These are phyloP conservation scores for Mucor racemosus DNA, from an alignment of 371 early-diverging fungal species.

Conservation along the genomic window DNA sequence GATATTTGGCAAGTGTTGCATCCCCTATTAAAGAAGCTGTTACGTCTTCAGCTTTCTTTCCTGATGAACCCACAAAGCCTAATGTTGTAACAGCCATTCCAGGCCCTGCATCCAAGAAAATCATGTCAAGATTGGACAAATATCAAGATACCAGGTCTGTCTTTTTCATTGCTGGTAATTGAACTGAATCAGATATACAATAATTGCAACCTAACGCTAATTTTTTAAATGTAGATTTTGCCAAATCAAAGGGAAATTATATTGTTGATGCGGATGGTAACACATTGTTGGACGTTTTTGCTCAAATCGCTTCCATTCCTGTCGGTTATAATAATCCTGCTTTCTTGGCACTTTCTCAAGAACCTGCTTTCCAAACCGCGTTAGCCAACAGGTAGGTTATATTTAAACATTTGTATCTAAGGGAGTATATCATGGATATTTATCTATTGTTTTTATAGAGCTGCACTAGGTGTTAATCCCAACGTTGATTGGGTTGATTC, in stretches of 20 bases:
- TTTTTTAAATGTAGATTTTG: constrained; percentile 52
- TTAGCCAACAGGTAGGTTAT: constrained; percentile 55
- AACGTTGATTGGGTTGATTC: constrained; percentile 67
- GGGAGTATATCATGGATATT: background rate
- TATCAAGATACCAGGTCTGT: constrained; percentile 55
- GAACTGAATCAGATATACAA: background rate
- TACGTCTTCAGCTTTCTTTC: constrained; percentile 9
- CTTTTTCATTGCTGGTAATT: constrained; percentile 53
- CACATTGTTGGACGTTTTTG: constrained; percentile 68
- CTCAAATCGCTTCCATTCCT: constrained; percentile 81
- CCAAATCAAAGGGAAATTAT: constrained; percentile 75
- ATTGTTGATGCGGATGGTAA: constrained; percentile 81
- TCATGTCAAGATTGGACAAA: constrained; percentile 37
- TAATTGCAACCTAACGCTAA: background rate
- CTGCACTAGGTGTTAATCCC: constrained; percentile 75
- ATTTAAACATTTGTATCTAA: background rate
- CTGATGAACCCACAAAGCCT: constrained; percentile 48
- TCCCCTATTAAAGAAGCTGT: constrained; percentile 12
- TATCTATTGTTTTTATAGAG: constrained; percentile 31
- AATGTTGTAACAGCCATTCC: constrained; percentile 45
- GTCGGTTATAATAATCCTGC: constrained; percentile 77
- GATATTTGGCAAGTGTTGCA: constrained; percentile 13
- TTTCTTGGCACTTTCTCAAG: constrained; percentile 60
- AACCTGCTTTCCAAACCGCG: constrained; percentile 61
- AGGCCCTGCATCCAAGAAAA: constrained; percentile 46